Percentiles rank a stretch among this genome's conserved stretches.
These are phyloP conservation scores for Yamadazyma dushanensis DNA, from an alignment of 1,139 yeast genomes.

Conservation along the genomic window DNA sequence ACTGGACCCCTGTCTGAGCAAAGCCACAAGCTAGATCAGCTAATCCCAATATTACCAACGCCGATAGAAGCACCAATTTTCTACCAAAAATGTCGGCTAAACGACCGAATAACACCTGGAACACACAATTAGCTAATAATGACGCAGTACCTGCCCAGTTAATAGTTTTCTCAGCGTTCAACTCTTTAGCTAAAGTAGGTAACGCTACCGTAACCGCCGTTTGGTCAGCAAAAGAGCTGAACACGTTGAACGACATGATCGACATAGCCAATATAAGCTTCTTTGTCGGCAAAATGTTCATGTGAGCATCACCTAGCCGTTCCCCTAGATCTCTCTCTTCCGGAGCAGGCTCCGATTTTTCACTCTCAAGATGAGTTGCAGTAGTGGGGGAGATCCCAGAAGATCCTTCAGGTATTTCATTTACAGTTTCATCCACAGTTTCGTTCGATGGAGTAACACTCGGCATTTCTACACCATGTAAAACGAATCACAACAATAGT, in stretches of 20 bases:
- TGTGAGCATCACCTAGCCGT: slow-evolving; percentile 39
- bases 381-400: too few relatives aligned
- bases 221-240: slow-evolving; percentile 40
- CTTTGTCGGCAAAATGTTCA: slow-evolving; percentile 32
- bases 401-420: too few relatives aligned
- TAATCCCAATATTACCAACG: slow-evolving; percentile 30
- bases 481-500: too few relatives aligned
- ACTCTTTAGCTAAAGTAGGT: slow-evolving; percentile 34
- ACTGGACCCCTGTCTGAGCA: slow-evolving; percentile 38
- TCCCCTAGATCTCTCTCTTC: slow-evolving; percentile 21
- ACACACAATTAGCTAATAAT: slow-evolving; percentile 44
- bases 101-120: slow-evolving; percentile 46
- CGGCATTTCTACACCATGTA: too few relatives aligned
- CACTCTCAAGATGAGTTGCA: not conserved
- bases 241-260: slow-evolving; percentile 26
- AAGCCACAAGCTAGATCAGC: slow-evolving; percentile 47
- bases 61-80: slow-evolving; percentile 33
- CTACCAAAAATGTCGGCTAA: slow-evolving; percentile 47
- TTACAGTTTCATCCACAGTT: too few relatives aligned
- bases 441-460: too few relatives aligned
- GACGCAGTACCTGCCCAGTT: slow-evolving; percentile 56
- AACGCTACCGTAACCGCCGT: slow-evolving; percentile 42
- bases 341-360: not conserved
- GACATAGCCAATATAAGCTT: slow-evolving; percentile 30
- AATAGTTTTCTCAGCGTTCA: slow-evolving; percentile 37